phyloP scores from a whole-genome alignment of 306 rosid species.

The Casuarina equisetifolia region DNA sequence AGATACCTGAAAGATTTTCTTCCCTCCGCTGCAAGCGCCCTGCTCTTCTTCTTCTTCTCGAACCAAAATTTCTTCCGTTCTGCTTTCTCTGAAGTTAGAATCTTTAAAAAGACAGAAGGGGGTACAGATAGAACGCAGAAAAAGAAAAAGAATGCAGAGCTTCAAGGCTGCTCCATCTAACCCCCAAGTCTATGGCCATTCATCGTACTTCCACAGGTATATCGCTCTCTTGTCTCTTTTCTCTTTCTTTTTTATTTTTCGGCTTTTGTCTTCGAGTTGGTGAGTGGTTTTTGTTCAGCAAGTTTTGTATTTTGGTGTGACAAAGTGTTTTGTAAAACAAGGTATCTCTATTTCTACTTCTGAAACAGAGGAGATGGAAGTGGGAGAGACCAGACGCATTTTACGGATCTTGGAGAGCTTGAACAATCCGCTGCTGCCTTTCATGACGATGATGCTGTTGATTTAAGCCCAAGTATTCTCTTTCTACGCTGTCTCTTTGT shows the following conservation, averaged over 20 bases:
- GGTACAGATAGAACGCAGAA: background rate
- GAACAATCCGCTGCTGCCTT: slow-evolving; percentile 59
- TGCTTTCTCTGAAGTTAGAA: slow-evolving; percentile 17
- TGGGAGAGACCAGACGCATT: slow-evolving; percentile 47
- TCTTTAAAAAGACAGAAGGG: background rate
- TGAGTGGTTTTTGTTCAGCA: slow-evolving; percentile 7
- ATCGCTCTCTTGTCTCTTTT: background rate
- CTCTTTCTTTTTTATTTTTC: background rate
- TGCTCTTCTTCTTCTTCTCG: slow-evolving; percentile 14
- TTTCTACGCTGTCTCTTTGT: slow-evolving; percentile 9
- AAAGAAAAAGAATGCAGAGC: slow-evolving; percentile 60
- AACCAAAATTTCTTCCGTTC: background rate
- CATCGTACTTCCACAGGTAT: slow-evolving; percentile 58
- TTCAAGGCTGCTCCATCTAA: slow-evolving; percentile 47
- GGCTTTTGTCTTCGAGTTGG: background rate
- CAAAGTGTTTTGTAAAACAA: slow-evolving; percentile 16
- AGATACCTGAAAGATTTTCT: slow-evolving; percentile 51
- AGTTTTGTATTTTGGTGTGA: background rate
- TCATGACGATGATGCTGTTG: slow-evolving; percentile 64
- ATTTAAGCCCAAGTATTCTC: slow-evolving; percentile 73
- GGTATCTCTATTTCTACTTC: slow-evolving; percentile 36
- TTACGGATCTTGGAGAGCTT: slow-evolving; percentile 68
- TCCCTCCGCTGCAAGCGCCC: slow-evolving; percentile 15
- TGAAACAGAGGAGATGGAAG: slow-evolving; percentile 71
- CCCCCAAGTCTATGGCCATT: slow-evolving; percentile 51